Percentiles rank a stretch among this genome's conserved stretches.
These are phyloP conservation scores for Candida sphagnicola DNA, from an alignment of 805 yeast genomes.

Conservation along the genomic window DNA sequence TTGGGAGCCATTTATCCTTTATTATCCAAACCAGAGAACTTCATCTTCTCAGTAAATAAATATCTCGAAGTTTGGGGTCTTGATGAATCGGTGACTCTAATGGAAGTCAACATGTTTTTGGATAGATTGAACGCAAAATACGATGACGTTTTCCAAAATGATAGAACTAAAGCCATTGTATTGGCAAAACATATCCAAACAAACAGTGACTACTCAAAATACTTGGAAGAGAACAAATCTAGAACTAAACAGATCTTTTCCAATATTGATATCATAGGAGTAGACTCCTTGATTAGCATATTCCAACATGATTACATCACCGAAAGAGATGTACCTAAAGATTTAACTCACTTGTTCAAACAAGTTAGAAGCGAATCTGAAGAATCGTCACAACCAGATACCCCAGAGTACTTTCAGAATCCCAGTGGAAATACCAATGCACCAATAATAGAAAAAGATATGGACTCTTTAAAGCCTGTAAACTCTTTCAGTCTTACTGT, in stretches of 20 bases:
- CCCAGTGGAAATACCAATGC: slow-evolving; percentile 15
- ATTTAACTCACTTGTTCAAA: slow-evolving; percentile 25
- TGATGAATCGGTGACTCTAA: slow-evolving; percentile 34
- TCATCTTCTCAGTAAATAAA: slow-evolving; percentile 66
- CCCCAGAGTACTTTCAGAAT: slow-evolving; percentile 33
- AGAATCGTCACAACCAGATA: slow-evolving; percentile 3
- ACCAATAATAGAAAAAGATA: slow-evolving; percentile 48
- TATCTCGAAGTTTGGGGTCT: slow-evolving; percentile 46
- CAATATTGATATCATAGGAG: slow-evolving; percentile 52
- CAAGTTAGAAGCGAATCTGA: slow-evolving; percentile 19
- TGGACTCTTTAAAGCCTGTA: slow-evolving; percentile 57
- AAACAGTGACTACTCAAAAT: slow-evolving; percentile 9
- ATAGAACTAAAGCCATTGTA: slow-evolving; percentile 58
- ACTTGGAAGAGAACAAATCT: slow-evolving; percentile 9
- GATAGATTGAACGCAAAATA: slow-evolving; percentile 21
- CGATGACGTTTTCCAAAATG: slow-evolving; percentile 36
- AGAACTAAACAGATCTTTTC: slow-evolving; percentile 27
- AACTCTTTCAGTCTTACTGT: slow-evolving; percentile 75
- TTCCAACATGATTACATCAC: slow-evolving; percentile 21
- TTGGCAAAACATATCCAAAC: slow-evolving; percentile 35
- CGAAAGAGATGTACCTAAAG: slow-evolving; percentile 30
- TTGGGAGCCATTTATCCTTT: slow-evolving; percentile 58
- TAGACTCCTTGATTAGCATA: slow-evolving; percentile 38
- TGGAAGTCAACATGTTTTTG: slow-evolving; percentile 43
- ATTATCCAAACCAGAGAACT: slow-evolving; percentile 36